A percentile compares a stretch with the other conserved stretches of the same genome.
These are phyloP conservation scores for Leccinum pachyderme DNA, from an alignment of 1,284 basidiomycete species.

Conservation along the genomic window DNA sequence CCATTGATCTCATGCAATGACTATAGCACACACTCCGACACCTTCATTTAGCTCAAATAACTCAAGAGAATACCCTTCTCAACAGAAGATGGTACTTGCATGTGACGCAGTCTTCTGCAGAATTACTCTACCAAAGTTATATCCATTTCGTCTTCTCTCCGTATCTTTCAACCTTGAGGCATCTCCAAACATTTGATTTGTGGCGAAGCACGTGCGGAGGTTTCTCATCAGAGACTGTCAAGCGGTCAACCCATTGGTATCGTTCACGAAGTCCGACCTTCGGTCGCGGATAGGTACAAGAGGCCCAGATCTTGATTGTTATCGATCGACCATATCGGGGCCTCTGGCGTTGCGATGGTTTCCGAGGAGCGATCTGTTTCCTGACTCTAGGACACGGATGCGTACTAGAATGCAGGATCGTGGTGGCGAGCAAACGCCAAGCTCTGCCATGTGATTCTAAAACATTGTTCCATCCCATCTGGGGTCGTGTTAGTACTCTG, in stretches of 20 bases:
- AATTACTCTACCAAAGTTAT: slow-evolving; percentile 16
- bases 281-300: slow-evolving; percentile 38
- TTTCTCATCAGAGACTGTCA: slow-evolving; percentile 27
- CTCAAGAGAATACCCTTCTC: slow-evolving; percentile 36
- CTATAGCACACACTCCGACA: slow-evolving; percentile 43
- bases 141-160: slow-evolving; percentile 32
- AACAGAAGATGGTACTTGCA: slow-evolving; percentile 11
- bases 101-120: slow-evolving; percentile 1
- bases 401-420: slow-evolving; percentile 39
- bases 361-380: slow-evolving; percentile 23
- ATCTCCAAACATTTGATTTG: slow-evolving; percentile 35
- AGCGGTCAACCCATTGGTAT: slow-evolving; percentile 45
- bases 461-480: slow-evolving; percentile 32
- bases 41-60: slow-evolving; percentile 43
- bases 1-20: slow-evolving; percentile 58
- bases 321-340: slow-evolving; percentile 44
- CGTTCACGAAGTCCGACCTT: slow-evolving; percentile 49
- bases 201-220: slow-evolving; percentile 14
- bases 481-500: slow-evolving; percentile 31
- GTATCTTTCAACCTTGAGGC: slow-evolving; percentile 33
- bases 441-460: slow-evolving; percentile 7
- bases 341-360: slow-evolving; percentile 28
- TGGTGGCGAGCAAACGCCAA: background rate
- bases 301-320: slow-evolving; percentile 41
- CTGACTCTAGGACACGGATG: slow-evolving; percentile 27